Evolutionary conservation across 371 early-diverging fungal species (phyloP).

Genomic region (Syncephalastrum racemosum): DNA sequence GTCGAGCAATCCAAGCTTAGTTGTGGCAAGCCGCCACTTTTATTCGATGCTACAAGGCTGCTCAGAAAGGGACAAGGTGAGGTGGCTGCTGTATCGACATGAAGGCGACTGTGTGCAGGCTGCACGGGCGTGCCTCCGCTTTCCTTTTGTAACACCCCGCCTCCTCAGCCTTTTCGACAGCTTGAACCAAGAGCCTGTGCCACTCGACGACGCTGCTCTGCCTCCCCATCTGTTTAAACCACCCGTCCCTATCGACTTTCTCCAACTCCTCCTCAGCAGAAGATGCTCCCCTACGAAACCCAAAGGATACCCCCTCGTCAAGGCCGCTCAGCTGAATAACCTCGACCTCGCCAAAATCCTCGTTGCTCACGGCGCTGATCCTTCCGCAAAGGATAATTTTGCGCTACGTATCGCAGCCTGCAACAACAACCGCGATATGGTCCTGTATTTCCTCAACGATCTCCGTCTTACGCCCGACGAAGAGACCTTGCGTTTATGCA

Average conservation of each 20-base stretch:
- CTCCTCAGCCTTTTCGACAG: conserved; percentile 29
- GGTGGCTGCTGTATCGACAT: conserved; percentile 33
- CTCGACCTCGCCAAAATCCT: conserved; percentile 43
- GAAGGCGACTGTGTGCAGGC: conserved; percentile 19
- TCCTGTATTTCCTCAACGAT: conserved; percentile 45
- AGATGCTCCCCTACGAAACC: conserved; percentile 41
- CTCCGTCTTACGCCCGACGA: conserved; percentile 43
- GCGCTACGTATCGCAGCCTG: conserved; percentile 48
- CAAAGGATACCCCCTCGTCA: conserved; percentile 55
- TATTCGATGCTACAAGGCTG: conserved; percentile 27
- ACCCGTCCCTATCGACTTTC: conserved; percentile 3
- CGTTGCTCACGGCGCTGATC: conserved; percentile 47
- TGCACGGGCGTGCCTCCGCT: conserved; percentile 26
- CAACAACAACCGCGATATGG: conserved; percentile 39
- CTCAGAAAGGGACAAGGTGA: conserved; percentile 25
- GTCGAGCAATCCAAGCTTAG: conserved; percentile 37
- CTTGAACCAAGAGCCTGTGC: conserved; percentile 11
- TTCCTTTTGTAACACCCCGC: conserved; percentile 30
- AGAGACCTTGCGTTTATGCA: conserved; percentile 41
- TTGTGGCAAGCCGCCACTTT: conserved; percentile 21
- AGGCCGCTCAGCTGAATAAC: conserved; percentile 46
- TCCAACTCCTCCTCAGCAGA: not conserved
- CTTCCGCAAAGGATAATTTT: conserved; percentile 38
- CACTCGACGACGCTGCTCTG: conserved; percentile 28
- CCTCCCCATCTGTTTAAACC: conserved; percentile 35